Base-by-base conservation (phyloP, 148 eudicot species). In the Rhododendron molle region DNA sequence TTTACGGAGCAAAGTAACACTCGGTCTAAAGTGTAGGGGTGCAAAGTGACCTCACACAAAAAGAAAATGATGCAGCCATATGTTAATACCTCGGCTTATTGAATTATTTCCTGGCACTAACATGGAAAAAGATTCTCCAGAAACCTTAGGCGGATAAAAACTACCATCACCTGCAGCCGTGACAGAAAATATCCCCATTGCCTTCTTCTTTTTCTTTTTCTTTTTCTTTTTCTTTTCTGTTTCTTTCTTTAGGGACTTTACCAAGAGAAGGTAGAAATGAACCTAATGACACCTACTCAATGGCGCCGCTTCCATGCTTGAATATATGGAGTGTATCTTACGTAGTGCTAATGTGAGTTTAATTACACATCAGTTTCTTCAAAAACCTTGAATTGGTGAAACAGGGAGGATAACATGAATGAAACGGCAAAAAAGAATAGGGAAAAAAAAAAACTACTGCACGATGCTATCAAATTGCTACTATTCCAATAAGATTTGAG, bases 361-460 rank as follows among this genome's bases (percentile, higher is more conserved):
- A 47, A 28, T 26, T 15, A 28, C n/a, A 28, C 16, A 71, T 34
- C 20, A 78, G 23, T 46, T 49, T 46, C 54, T 78, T 78, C 7
- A 78, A 80, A 58, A 80, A 80, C 36, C 82, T 50, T 80, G 38
- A 80, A 79, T 32, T 47, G 11, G 81, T 47, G 36, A 79, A 50
- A 50, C 40, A 80, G 14, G 7, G 34, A 79, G 23, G 82, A 47
- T 26, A 77, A 23, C 26, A 77, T 40, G 50, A 43, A 77, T 26
- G 1, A 1, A 78, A 40, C 0, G 5, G 20, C 18, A 30, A 80
- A 32, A 13, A 14, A 1, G 7, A 32, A 44, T 43, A 20, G 0
- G 7, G 44, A 9, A 30, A 46, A 78, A 26, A 10, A 1, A 18
- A 18, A 52, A 28, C 30, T 13, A 78, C 52, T n/a, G 21, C 81